Evolutionary conservation across 495 filamentous ascomycete genomes (phyloP), one percentile per base, ranked within the genome.

Genomic region (Hamigera avellanea): DNA sequence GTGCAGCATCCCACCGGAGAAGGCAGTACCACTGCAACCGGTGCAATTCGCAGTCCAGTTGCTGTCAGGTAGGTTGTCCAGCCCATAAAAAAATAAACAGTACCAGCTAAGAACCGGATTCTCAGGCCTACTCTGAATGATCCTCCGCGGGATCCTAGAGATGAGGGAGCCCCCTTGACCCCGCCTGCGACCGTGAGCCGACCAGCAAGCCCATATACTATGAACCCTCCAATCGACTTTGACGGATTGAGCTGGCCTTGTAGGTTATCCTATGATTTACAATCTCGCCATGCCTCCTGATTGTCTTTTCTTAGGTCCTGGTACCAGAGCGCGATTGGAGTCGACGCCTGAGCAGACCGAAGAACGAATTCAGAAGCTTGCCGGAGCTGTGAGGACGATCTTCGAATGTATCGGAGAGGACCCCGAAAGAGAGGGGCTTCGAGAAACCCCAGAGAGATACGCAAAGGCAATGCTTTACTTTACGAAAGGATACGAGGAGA

Each of bases 401-500:
- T 69, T 98, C 6, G 93, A 98, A 62, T 96, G 91, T 48, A 72
- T 98, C 27, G 93, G 91, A 40, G 91, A 98, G 60, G 93, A 98
- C 53, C 86, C 91, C 0, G 80, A 89, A 49, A 74, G 91, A 26
- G 88, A 95, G 52, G 91, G 91, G 6, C 67, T 98, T 17, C 71
- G 82, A 2, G 81, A 78, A 27, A 98, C 91, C 1, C 91, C 93
- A 2, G 76, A 83, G 45, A 67, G 91, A 39, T 95, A 95, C 61
- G 91, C 93, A 40, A 89, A 89, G 58, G 91, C 91, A 4, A 88
- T 98, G 86, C 70, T 98, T 14, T 93, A 83, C 68, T 94, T 98
- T 63, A 98, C 91, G n/a, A 93, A 95, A 55, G 91, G 91, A 18
- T 98, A 98, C 49, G 85, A 95, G 61, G 81, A 98, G 69, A 95